Base-by-base conservation (phyloP, 1,284 basidiomycete genomes). In the Melampsora americana region DNA sequence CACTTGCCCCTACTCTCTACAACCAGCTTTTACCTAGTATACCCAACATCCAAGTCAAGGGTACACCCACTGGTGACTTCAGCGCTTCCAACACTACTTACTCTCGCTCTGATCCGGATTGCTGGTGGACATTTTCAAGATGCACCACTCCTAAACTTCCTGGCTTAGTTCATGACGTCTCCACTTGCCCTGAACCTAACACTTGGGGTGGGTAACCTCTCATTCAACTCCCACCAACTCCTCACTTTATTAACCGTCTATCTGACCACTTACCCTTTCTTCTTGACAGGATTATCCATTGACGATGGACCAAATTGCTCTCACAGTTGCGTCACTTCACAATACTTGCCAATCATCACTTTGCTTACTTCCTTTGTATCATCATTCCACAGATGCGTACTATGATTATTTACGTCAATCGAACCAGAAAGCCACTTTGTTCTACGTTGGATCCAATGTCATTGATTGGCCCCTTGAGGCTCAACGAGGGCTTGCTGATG, bases 391-490 rank as follows among this genome's bases (percentile, higher is more conserved):
- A 81, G 85, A 86, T 69, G 85, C 84, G 0, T 84, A 86, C 74
- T 87, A 87, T 81, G 84, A 87, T 79, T 85, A 82, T 78, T 80
- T 86, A 56, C 66, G 81, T 59, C 77, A 84, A 74, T 80, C 85
- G 56, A 83, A 86, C 26, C 85, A 85, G 78, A 85, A 84, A 79
- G 86, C 86, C 0, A 85, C 86, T 46, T 50, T 81, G 46, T 80
- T 79, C 66, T 80, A 79, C 67, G 79, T 81, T 46, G 85, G 86
- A 5, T 84, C 84, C 50, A 87, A 87, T 80, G 85, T 87, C 32
- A 79, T 85, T 67, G 83, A 86, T 80, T 86, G 85, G 85, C 86
- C 86, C 6, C 79, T 85, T 11, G 84, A 87, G 80, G 86, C 85
- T 18, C 83, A 85, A 78, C 82, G 86, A 48, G 86, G 83, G 67